A percentile compares a stretch with the other conserved stretches of the same genome.
Conservation (phyloP, 352 stramenopile genomes). For the Phytophthora citricola region DNA sequence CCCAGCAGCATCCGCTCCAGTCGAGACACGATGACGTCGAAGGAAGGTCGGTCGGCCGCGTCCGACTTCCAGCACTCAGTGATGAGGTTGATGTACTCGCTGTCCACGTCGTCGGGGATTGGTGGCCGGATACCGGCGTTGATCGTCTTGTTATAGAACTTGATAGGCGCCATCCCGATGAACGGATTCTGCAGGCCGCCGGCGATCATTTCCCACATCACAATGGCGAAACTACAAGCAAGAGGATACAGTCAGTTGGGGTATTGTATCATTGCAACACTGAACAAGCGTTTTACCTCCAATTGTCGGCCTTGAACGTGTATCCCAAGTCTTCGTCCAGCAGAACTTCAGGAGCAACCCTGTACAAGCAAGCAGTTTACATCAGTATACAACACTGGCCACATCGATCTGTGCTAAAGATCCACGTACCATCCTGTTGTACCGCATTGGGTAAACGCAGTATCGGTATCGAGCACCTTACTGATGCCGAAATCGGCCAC, state of each 20-base stretch:
- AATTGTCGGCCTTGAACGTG: constrained; percentile 91
- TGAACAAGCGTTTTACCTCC: constrained; percentile 57
- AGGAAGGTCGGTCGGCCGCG: constrained; percentile 71
- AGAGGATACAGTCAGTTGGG: neutral
- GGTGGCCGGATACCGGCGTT: constrained; percentile 75
- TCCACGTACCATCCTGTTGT: constrained; percentile 82
- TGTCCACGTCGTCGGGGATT: constrained; percentile 71
- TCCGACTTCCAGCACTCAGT: constrained; percentile 88
- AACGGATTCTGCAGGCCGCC: constrained; percentile 82
- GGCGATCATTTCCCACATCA: constrained; percentile 93
- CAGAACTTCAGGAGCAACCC: constrained; percentile 89
- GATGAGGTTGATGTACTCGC: constrained; percentile 78
- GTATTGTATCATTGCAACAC: neutral
- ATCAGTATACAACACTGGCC: neutral
- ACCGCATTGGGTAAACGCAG: constrained; percentile 87
- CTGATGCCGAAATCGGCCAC: constrained; percentile 91
- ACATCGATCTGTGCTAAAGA: neutral
- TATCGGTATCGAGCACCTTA: constrained; percentile 87
- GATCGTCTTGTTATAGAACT: constrained; percentile 92
- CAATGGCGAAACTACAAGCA: constrained; percentile 79
- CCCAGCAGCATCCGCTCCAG: constrained; percentile 78
- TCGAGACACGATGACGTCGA: constrained; percentile 78
- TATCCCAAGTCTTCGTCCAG: constrained; percentile 90
- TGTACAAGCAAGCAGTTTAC: constrained; percentile 25
- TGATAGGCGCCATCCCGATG: constrained; percentile 91